phyloP scores from a whole-genome alignment of 2,329 filamentous ascomycete genomes.

The Aureobasidium sp. region DNA sequence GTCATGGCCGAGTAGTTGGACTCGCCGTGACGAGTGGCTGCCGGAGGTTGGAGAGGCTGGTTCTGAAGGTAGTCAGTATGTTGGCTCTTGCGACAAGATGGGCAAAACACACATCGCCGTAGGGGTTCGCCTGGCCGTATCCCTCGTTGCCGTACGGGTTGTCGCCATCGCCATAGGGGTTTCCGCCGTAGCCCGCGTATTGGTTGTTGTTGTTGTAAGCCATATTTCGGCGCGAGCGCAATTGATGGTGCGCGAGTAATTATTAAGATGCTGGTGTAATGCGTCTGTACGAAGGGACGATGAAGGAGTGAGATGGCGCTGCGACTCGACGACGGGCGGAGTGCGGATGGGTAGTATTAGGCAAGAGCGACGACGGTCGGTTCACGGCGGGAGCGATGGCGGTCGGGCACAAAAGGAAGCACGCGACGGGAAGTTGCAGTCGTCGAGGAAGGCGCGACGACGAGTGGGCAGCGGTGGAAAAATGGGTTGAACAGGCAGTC shows the following conservation, averaged over 20 bases:
- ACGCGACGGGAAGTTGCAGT: constrained; percentile 2
- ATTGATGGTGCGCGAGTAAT: constrained; percentile 14
- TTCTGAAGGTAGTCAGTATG: neutral
- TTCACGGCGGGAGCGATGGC: constrained; percentile 8
- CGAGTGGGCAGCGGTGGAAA: constrained; percentile 4
- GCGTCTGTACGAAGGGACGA: neutral
- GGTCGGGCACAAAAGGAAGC: constrained; percentile 8
- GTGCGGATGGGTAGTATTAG: neutral
- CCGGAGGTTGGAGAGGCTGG: constrained; percentile 22
- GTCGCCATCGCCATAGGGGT: constrained; percentile 55
- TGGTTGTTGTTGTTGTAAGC: constrained; percentile 44
- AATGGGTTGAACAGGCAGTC: constrained; percentile 5
- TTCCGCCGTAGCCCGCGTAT: constrained; percentile 52
- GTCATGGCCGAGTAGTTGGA: constrained; percentile 27
- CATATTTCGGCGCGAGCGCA: constrained; percentile 37
- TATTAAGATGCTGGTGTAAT: constrained; percentile 12
- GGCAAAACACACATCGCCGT: constrained; percentile 18
- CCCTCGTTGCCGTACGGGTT: constrained; percentile 49
- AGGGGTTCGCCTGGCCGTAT: constrained; percentile 29
- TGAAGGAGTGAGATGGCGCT: constrained; percentile 7
- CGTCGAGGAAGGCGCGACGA: constrained; percentile 11
- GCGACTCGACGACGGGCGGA: neutral
- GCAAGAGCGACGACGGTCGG: constrained; percentile 12
- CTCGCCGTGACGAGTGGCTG: constrained; percentile 30
- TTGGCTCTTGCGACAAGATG: neutral